Base-by-base conservation (phyloP, 805 yeast species). In the Lipomyces orientalis region DNA sequence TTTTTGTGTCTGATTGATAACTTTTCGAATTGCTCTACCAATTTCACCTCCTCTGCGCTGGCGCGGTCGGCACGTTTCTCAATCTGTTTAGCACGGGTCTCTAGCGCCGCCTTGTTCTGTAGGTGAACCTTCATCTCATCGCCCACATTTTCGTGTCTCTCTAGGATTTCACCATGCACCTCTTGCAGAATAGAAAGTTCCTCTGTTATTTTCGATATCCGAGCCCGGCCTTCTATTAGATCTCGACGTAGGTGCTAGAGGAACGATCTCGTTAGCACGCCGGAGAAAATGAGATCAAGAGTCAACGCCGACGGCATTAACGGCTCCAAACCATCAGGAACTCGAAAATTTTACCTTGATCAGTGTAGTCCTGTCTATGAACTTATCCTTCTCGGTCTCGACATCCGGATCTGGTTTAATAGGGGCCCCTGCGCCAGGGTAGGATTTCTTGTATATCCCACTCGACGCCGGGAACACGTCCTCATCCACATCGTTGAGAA, bases 61-160 rank as follows among this genome's bases (percentile, higher is more conserved):
- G 68, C 62, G 6, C 77, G 71, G 56, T 75, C 77, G 1, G 73
- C 67, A 10, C 73, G 66, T 22, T 74, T 67, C 51, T 76, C 76
- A n/a, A 74, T 73, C 22, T 65, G 60, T 61, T 61, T 60, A 2
- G 72, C 54, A 34, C 66, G 58, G 31, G 56, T 66, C 35, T 76
- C 78, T 2, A 75, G 66, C 29, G 34, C 60, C 19, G 54, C 55
- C 10, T 62, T 71, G 35, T 37, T 60, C 4, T 29, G 22, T 19
- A 69, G 54, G 34, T 60, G 54, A 25, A 7, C 54, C 8, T 58
- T 43, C 54, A 69, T 66, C 34, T 35, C 55, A 34, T 69, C 71
- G 25, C 67, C 66, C 12, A 52, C 57, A 22, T 37, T 29, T 46
- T 69, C 72, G 56, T 60, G 37, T 37, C 52, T 16, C 19, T 14